Evolutionary conservation across 306 rosid species (phyloP), one percentile per base, ranked within the genome.

Genomic region (Elaeagnus macrophylla): DNA sequence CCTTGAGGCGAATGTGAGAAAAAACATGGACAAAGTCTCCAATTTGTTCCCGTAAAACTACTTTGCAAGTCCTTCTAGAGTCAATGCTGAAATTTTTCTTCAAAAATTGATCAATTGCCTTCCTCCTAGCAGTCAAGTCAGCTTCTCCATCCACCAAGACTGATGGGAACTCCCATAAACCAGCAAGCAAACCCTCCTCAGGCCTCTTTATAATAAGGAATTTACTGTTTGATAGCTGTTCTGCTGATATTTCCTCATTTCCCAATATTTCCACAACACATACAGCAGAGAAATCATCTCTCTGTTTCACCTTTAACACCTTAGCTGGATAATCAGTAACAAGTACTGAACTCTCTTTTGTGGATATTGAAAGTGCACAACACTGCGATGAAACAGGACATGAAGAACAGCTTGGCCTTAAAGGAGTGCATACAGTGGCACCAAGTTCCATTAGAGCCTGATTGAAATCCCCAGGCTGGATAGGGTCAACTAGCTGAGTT

Each of bases 361-460:
- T 74, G 65, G 88, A 68, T 37, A 67, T 63, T 52, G 90, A 75
- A 19, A 86, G 72, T 11, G 88, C 95, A 14, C 38, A 48, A 57
- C 97, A 90, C 38, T 79, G 82, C 59, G 71, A 78, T 51, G 87
- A 79, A 54, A 67, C 79, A 59, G 97, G 97, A 67, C 97, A 90
- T 32, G 72, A 67, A 8, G 81, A 69, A 72, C 97, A 90, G 53
- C 78, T 83, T 43, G 97, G 97, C 64, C 76, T 79, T 59, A 53
- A 48, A 25, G 78, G 86, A 41, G 86, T 77, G 87, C 97, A 90
- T 46, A 86, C 47, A 37, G 94, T 86, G 39, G 95, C 95, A 35
- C 97, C 97, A 61, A 90, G 97, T 60, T 90, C 97, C 97, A 90
- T 90, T 62, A 90, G 90, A 56, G 88, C 83, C 71, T 90, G 97